Evolutionary conservation across 768 basidiomycete species (phyloP), one percentile per base, ranked within the genome.

Genomic region (Rhizopogon vulgaris): DNA sequence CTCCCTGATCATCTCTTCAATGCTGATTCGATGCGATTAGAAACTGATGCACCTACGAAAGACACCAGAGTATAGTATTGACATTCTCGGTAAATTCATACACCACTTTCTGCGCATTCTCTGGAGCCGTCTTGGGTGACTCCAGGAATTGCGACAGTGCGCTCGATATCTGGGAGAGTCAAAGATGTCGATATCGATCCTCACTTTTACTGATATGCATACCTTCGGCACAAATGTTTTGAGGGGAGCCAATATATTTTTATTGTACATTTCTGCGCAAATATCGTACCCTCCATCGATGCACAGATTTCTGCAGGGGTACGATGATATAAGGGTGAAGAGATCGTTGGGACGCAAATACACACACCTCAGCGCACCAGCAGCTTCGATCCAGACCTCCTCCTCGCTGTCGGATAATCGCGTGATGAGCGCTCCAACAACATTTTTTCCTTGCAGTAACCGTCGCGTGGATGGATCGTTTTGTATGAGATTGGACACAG

Each of bases 251-350:
- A 96, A 73, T 41, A 96, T 84, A 58, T 90, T 90, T 73, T 96
- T 96, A 68, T 97, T 96, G 71, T 87, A 94, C 90, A 97, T 94
- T 68, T 96, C 92, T 1, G 88, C 91, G 60, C 94, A 94, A 42
- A 96, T 88, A 57, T 96, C 93, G 63, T 90, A 89, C 48, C 94
- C 94, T 14, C 94, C 94, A 63, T 97, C 94, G 61, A 97, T 85
- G 61, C 91, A 93, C 12, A 97, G 69, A 71, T 96, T 97, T 56
- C 94, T 96, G 61, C 22, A 32, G 49, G 43, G 47, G 28, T 27
- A 38, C 9, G 17, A 37, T 9, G n/a, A 38, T 25, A 10, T 11
- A 18, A 46, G 17, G 22, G 32, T 59, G 49, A 58, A 52, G 47
- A 38, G 51, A 52, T 24, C 53, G 34, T 42, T 18, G 15, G 38